Evolutionary conservation across 805 yeast species (phyloP), one percentile per base, ranked within the genome.

Genomic region (Cyberlindnera bimundalis): DNA sequence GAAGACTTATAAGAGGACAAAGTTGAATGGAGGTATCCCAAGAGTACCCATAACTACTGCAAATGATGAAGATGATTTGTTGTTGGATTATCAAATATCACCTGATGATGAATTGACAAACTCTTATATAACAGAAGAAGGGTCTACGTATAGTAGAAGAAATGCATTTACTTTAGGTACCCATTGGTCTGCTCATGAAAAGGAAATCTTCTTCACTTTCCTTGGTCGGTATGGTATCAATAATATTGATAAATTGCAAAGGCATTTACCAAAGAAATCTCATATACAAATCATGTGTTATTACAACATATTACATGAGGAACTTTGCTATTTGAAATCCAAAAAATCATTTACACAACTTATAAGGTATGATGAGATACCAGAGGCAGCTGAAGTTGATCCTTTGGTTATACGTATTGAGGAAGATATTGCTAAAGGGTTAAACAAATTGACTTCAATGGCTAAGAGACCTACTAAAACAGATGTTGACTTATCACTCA

Each of bases 361-460:
- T 23, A 41, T 67, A 3, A 50, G 58, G 12, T 72, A 74, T 51
- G 58, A 61, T 21, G 73, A 74, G 11, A 58, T 79, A 9, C 84
- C 84, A 1, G 64, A 66, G 3, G 74, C 80, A 2, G 58, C 64
- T 43, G 85, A 79, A 49, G 65, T 79, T 64, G 70, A 73, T 44
- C 65, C 65, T 7, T 55, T 55, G 15, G 71, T 65, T 41, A 51
- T 73, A 1, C 53, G 58, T 6, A 53, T 71, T 46, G 85, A 79
- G 48, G 73, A 74, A 24, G 48, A 48, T 2, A 68, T 69, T 35
- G 58, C 67, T 35, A 47, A 47, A 11, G 5, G 13, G 11, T 28
- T 27, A 18, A 23, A 4, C 15, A 14, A 17, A 24, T 10, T 18
- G 31, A 15, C 19, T 10, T 7, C 24, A 7, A 10, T 7, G 24